A percentile compares a stretch with the other conserved stretches of the same genome.
These are phyloP conservation scores for Paecilomyces niveus DNA, from an alignment of 2,329 filamentous ascomycete species.

Conservation along the genomic window DNA sequence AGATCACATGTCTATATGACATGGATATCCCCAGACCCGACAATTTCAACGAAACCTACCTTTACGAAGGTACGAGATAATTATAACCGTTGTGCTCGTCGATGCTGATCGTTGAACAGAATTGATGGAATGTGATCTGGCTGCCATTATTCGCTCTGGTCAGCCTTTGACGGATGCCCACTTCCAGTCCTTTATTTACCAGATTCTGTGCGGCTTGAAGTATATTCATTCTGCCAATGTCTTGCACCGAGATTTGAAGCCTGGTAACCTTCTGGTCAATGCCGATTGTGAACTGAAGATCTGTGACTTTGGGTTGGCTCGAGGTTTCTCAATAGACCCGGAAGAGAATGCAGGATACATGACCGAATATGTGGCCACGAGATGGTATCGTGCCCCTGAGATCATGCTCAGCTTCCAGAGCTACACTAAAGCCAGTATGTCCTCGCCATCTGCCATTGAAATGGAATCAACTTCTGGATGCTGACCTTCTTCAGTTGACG, in stretches of 20 bases:
- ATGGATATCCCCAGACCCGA: constrained; percentile 98
- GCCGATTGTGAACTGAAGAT: constrained; percentile 99
- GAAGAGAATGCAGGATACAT: constrained; percentile 99
- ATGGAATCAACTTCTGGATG: constrained; percentile 12
- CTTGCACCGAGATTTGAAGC: constrained; percentile 92
- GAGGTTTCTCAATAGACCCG: constrained; percentile 94
- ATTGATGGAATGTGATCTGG: constrained; percentile 97
- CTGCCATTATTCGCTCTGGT: constrained; percentile 93
- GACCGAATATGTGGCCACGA: constrained; percentile 97
- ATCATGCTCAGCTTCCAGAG: constrained; percentile 99
- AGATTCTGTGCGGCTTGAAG: constrained; percentile 97
- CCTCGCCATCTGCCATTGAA: constrained; percentile 1
- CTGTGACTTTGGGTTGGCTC: constrained; percentile 91
- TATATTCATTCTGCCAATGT: constrained; percentile 99
- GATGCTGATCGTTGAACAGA: constrained; percentile 49
- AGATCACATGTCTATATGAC: constrained; percentile 99
- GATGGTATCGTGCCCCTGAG: constrained; percentile 97
- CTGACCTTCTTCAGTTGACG: constrained; percentile 62
- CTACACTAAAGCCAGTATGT: constrained; percentile 99
- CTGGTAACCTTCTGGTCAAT: constrained; percentile 93
- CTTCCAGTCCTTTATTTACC: constrained; percentile 99
- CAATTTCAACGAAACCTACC: constrained; percentile 98
- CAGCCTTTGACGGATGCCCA: constrained; percentile 96
- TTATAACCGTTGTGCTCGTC: not conserved
- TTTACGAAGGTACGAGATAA: constrained; percentile 77